These are phyloP conservation scores for Didymella exigua DNA, from an alignment of 2,329 filamentous ascomycete species.

Conservation along the genomic window DNA sequence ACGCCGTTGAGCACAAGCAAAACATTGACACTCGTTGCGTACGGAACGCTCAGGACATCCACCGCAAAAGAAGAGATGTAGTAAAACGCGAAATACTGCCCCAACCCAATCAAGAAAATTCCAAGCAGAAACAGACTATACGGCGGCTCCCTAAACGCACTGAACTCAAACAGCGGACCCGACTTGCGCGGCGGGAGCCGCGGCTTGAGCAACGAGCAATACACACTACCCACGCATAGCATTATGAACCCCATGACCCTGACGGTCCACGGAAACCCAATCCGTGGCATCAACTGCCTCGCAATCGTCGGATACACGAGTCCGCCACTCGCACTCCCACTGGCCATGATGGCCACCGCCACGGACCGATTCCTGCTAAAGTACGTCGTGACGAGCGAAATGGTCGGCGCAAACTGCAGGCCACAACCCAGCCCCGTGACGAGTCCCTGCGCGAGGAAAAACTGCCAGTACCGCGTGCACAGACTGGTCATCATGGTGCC, in stretches of 20 bases:
- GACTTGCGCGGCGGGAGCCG: slow-evolving; percentile 52
- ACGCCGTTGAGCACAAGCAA: slow-evolving; percentile 64
- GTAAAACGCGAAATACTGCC: slow-evolving; percentile 54
- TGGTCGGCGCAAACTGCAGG: slow-evolving; percentile 42
- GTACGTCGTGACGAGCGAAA: slow-evolving; percentile 56
- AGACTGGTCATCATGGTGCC: slow-evolving; percentile 61
- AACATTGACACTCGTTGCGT: slow-evolving; percentile 59
- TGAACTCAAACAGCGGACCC: slow-evolving; percentile 51
- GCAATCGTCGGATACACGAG: slow-evolving; percentile 66
- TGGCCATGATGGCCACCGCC: slow-evolving; percentile 64
- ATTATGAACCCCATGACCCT: slow-evolving; percentile 66
- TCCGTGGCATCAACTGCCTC: slow-evolving; percentile 59
- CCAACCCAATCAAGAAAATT: slow-evolving; percentile 43
- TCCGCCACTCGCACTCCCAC: slow-evolving; percentile 66
- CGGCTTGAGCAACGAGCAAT: slow-evolving; percentile 49
- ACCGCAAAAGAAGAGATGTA: slow-evolving; percentile 51
- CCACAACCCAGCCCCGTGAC: slow-evolving; percentile 44
- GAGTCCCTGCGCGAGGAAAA: slow-evolving; percentile 47
- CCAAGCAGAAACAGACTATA: slow-evolving; percentile 48
- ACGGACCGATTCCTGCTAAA: slow-evolving; percentile 65
- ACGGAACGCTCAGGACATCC: slow-evolving; percentile 54
- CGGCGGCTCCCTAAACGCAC: slow-evolving; percentile 49
- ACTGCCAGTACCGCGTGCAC: slow-evolving; percentile 57
- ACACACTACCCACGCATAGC: slow-evolving; percentile 49
- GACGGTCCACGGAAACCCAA: slow-evolving; percentile 71